Base-by-base conservation (phyloP, 768 basidiomycete genomes). In the Suillus brevipes region DNA sequence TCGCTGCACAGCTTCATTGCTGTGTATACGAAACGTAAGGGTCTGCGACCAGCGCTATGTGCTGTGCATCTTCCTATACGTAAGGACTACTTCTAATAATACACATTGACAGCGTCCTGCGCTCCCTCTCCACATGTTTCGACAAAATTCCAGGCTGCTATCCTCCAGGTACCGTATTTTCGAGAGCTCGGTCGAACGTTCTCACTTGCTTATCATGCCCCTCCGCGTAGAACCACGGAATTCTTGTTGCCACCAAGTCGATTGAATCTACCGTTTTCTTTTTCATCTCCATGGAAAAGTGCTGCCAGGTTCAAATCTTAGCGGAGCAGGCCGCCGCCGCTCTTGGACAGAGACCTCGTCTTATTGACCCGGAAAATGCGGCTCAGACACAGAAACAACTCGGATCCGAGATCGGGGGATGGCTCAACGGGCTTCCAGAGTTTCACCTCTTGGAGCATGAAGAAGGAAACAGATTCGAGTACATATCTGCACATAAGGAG, bases 401-500 rank as follows among this genome's bases (percentile, higher is more conserved):
- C 20, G 78, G 79, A 7, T 69, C 66, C 14, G 61, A 73, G 61
- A 34, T 13, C 10, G 77, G 70, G 18, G 81, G 80, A 9, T 80
- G 77, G 79, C 80, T 81, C 70, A 75, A 74, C 63, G 80, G 76
- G 13, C 65, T 71, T 47, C 72, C 76, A 43, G 78, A 81, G 67
- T 80, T 80, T 67, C 71, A 76, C 61, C 66, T 79, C 20, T 66
- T 81, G 38, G 79, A 80, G 66, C 69, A 70, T 3, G 71, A 73
- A 47, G 79, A 80, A 64, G 78, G 79, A 1, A 70, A 68, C 36
- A 64, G 34, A 36, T 71, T 68, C 40, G 58, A 69, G 43, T 56
- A 60, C 10, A 43, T 36, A 42, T 23, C 50, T 57, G 16, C 13
- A 40, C 10, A 10, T 7, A 14, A 34, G 14, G 10, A 23, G 38